These are phyloP conservation scores for Xylaria sp. DNA, from an alignment of 2,329 filamentous ascomycete species.

Conservation along the genomic window DNA sequence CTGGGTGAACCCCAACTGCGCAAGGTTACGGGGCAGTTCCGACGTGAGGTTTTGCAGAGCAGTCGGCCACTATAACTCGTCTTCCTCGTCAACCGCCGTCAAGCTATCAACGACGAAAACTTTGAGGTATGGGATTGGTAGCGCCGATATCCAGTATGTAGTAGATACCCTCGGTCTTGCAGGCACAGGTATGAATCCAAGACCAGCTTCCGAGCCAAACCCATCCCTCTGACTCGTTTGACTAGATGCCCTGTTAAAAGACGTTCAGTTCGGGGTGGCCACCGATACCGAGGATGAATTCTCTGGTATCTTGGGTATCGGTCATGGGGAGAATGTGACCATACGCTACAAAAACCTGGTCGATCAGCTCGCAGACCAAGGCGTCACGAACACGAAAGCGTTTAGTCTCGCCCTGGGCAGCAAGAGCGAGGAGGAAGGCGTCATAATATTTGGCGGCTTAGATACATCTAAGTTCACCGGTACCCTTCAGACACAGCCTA, in stretches of 20 bases:
- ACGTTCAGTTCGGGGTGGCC: conserved; percentile 72
- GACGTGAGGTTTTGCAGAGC: conserved; percentile 53
- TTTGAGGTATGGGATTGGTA: conserved; percentile 58
- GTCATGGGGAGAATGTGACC: conserved; percentile 61
- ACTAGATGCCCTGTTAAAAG: conserved; percentile 47
- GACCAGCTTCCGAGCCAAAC: background rate
- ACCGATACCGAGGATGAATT: conserved; percentile 54
- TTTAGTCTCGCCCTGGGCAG: conserved; percentile 71
- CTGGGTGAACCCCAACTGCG: conserved; percentile 67
- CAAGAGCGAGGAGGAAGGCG: conserved; percentile 63
- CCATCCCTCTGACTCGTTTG: conserved; percentile 6
- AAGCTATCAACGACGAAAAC: conserved; percentile 45
- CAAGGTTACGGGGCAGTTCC: conserved; percentile 46
- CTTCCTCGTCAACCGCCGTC: conserved; percentile 48
- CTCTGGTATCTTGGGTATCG: conserved; percentile 74
- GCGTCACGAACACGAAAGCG: conserved; percentile 63
- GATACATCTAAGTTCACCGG: conserved; percentile 69
- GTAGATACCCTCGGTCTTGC: conserved; percentile 52
- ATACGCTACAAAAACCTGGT: conserved; percentile 57
- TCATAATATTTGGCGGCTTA: conserved; percentile 71
- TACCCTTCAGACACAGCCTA: conserved; percentile 62
- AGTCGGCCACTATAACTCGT: conserved; percentile 51
- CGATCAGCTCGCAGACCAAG: conserved; percentile 56
- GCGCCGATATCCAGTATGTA: conserved; percentile 57
- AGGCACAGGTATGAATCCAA: conserved; percentile 40